Evolutionary conservation across 2,329 filamentous ascomycete genomes (phyloP).

Genomic region (Penicillium sp.): DNA sequence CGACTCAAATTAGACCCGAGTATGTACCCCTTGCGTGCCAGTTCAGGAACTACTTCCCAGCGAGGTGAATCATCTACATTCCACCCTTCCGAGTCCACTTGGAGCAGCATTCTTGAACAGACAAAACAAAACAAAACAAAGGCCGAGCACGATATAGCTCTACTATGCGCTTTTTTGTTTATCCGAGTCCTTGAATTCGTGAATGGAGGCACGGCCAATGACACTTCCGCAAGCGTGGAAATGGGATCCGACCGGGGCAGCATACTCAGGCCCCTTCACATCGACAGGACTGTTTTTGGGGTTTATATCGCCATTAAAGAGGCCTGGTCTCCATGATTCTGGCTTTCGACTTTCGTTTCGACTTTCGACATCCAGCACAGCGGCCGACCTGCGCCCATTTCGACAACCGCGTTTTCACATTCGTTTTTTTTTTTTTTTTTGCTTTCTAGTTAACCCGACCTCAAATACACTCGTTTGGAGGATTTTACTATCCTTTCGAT

Average conservation of each 20-base stretch:
- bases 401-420: slow-evolving; percentile 14
- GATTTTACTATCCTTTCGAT: slow-evolving; percentile 18
- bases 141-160: not conserved
- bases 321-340: slow-evolving; percentile 1
- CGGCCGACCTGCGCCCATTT: slow-evolving; percentile 18
- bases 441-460: slow-evolving; percentile 9
- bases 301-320: slow-evolving; percentile 15
- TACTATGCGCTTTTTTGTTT: slow-evolving; percentile 3
- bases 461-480: slow-evolving; percentile 10
- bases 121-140: not conserved
- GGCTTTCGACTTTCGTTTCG: too few relatives aligned
- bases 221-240: slow-evolving; percentile 6
- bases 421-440: not conserved
- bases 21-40: slow-evolving; percentile 22
- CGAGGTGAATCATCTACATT: slow-evolving; percentile 13
- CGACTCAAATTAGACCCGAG: not conserved
- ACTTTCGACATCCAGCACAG: slow-evolving; percentile 3
- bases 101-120: slow-evolving; percentile 15
- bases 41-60: not conserved
- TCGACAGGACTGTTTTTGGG: slow-evolving; percentile 4
- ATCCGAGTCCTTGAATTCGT: not conserved
- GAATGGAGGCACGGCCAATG: slow-evolving; percentile 16
- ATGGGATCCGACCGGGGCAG: slow-evolving; percentile 3
- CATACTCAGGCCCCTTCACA: slow-evolving; percentile 23
- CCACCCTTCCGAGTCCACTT: slow-evolving; percentile 2